phyloP scores from a whole-genome alignment of 257 asterid species.

The Scutellaria barbata region DNA sequence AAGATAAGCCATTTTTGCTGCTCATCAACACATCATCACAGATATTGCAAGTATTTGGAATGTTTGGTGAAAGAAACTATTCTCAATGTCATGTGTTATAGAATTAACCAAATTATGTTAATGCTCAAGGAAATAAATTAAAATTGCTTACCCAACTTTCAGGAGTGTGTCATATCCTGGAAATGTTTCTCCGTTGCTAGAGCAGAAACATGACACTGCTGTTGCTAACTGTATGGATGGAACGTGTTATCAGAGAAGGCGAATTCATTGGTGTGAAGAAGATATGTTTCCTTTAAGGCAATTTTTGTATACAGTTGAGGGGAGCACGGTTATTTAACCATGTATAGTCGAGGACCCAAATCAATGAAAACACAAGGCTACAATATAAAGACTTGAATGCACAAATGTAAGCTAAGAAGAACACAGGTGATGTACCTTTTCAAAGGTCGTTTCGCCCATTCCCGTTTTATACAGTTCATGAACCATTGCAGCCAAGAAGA shows the following conservation, averaged over 20 bases:
- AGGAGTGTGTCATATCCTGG: conserved; percentile 90
- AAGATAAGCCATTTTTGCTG: background rate
- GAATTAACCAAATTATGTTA: background rate
- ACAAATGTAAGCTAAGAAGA: conserved; percentile 29
- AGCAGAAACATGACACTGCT: conserved; percentile 73
- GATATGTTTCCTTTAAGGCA: background rate
- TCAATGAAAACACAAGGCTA: background rate
- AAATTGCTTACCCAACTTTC: conserved; percentile 76
- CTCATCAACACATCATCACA: background rate
- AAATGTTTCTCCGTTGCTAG: conserved; percentile 75
- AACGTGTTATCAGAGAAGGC: conserved; percentile 34
- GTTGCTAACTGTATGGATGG: conserved; percentile 63
- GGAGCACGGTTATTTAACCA: background rate
- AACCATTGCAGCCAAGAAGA: conserved; percentile 97
- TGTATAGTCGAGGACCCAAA: background rate
- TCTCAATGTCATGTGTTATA: no score
- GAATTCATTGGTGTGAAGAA: conserved; percentile 19
- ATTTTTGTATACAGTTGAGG: no score
- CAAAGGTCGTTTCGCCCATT: conserved; percentile 95
- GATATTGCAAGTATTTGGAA: conserved; percentile 1
- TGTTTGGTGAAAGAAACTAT: background rate
- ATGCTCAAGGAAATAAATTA: background rate
- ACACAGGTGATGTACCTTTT: conserved; percentile 58
- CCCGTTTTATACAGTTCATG: conserved; percentile 93
- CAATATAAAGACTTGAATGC: conserved; percentile 18